Evolutionary conservation across 352 stramenopile genomes (phyloP), one percentile per base, ranked within the genome.

Genomic region (Phytophthora lateralis): DNA sequence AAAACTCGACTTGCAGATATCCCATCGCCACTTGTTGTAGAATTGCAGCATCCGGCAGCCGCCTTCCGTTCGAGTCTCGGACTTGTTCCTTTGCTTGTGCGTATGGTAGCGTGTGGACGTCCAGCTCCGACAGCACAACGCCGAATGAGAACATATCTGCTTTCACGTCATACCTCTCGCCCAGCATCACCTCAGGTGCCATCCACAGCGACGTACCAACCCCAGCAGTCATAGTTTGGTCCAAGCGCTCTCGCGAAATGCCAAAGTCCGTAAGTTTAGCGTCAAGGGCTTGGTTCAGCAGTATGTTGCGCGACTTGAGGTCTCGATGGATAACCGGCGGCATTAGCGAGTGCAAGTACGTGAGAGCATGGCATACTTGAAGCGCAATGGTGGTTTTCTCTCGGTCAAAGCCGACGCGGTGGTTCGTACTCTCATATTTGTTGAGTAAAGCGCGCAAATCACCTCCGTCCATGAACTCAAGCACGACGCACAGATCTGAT

Each of bases 131-230:
- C 9, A 78, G 35, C 49, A 78, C 66, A 10, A 75, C 66, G 1
- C 66, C 70, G 38, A 78, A 75, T n/a, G 70, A 78, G 51, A 71
- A 78, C 15, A 78, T 70, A 26, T 78, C 70, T 12, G 70, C 70
- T 52, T 75, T 73, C 3, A 67, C 48, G 21, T 71, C 66, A 58
- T 78, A 78, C 7, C 59, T 41, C 24, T 66, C 57, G 1, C 69
- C 57, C 6, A 75, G 24, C 59, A 74, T 71, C 9, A 77, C 69
- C 59, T 96, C 87, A 11, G 87, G 87, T 2, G 85, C 86, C 49
- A 86, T 90, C 80, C 82, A 95, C 21, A 76, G 43, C 34, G 48
- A 63, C 7, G 64, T 75, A 6, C 68, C 64, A 11, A 74, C 56
- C 2, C 70, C 70, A 35, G 59, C 42, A 3, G 67, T 77, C 72